These are phyloP conservation scores for Cytospora piceicola DNA, from an alignment of 2,329 filamentous ascomycete genomes.

Conservation along the genomic window DNA sequence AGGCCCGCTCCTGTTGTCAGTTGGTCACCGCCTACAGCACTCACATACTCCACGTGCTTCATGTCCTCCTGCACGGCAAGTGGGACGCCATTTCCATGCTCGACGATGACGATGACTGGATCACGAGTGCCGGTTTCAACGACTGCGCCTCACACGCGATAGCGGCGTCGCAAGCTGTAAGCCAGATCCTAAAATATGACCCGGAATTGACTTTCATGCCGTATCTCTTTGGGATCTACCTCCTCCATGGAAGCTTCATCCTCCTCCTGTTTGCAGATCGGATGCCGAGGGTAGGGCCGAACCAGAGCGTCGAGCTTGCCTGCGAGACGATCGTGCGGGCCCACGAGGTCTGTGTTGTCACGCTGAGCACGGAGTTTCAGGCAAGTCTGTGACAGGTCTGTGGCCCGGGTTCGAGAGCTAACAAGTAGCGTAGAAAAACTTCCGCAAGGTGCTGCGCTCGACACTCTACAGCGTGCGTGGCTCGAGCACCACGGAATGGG, in stretches of 20 bases:
- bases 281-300: slow-evolving; percentile 51
- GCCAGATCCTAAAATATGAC: slow-evolving; percentile 51
- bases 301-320: slow-evolving; percentile 50
- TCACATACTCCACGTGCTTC: slow-evolving; percentile 52
- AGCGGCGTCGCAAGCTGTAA: slow-evolving; percentile 50
- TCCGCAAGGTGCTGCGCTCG: slow-evolving; percentile 56
- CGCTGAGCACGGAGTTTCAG: slow-evolving; percentile 54
- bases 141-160: slow-evolving; percentile 53
- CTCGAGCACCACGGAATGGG: slow-evolving; percentile 44
- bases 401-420: neutral
- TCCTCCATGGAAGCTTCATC: slow-evolving; percentile 55
- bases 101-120: slow-evolving; percentile 54
- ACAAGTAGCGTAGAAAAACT: slow-evolving; percentile 50
- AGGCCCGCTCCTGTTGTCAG: slow-evolving; percentile 40
- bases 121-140: slow-evolving; percentile 49
- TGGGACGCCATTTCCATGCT: slow-evolving; percentile 55
- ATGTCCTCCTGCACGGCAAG: slow-evolving; percentile 53
- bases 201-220: slow-evolving; percentile 57
- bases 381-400: slow-evolving; percentile 33
- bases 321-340: slow-evolving; percentile 56
- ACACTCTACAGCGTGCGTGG: slow-evolving; percentile 53
- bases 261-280: slow-evolving; percentile 53
- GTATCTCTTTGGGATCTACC: slow-evolving; percentile 56
- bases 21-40: slow-evolving; percentile 52
- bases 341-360: slow-evolving; percentile 55